A percentile compares a stretch with the other conserved stretches of the same genome.
These are phyloP conservation scores for Tetradesmus lagerheimii DNA, from an alignment of 139 green algal genomes.

Conservation along the genomic window DNA sequence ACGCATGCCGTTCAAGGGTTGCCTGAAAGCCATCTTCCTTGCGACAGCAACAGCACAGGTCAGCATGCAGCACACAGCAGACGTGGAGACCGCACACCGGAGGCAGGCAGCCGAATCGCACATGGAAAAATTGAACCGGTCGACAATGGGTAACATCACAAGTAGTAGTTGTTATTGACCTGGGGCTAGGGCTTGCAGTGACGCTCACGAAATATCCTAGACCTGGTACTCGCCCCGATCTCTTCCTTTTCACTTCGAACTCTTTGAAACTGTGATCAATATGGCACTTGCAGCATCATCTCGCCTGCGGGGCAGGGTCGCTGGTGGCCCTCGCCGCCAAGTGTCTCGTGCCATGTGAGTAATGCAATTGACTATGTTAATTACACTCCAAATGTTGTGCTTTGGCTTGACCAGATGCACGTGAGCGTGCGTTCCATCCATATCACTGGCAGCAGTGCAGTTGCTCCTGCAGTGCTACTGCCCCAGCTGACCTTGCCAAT, in stretches of 20 bases:
- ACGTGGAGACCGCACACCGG: not conserved
- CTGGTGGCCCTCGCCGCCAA: conserved; percentile 22
- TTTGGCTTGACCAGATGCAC: not conserved
- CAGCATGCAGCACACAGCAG: not conserved
- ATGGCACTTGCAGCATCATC: conserved; percentile 21
- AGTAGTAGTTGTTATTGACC: not conserved
- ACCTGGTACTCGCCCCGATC: not conserved
- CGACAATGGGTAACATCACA: not conserved
- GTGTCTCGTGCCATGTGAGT: not conserved
- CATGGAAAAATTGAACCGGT: too few relatives aligned
- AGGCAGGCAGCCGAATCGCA: not conserved
- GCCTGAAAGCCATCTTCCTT: not conserved
- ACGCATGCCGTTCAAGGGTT: not conserved
- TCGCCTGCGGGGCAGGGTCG: conserved; percentile 1
- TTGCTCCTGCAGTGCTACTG: not conserved
- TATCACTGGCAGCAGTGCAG: not conserved
- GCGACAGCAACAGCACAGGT: not conserved
- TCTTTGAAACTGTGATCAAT: not conserved
- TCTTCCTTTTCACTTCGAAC: too few relatives aligned
- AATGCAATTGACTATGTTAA: not conserved
- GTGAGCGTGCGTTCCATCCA: not conserved
- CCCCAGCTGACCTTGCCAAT: not conserved
- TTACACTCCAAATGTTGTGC: not conserved
- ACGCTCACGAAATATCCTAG: not conserved
- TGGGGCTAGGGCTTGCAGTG: not conserved